Percentiles rank a stretch among this genome's conserved stretches.
Conservation (phyloP, 257 asterid genomes). For the Catharanthus roseus region DNA sequence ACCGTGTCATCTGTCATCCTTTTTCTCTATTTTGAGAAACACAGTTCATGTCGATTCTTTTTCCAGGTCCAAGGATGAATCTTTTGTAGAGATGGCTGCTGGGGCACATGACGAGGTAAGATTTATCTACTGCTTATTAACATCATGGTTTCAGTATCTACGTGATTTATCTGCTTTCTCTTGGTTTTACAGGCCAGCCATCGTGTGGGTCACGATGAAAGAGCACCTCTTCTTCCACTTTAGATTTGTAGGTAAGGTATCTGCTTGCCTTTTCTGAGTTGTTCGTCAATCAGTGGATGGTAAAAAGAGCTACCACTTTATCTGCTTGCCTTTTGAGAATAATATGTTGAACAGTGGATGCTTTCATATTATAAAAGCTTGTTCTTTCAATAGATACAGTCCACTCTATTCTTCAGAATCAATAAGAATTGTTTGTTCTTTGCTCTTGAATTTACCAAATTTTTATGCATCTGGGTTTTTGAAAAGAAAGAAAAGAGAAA, state of each 20-base stretch:
- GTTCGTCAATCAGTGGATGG: not conserved
- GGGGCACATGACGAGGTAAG: conserved; percentile 88
- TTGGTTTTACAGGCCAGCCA: conserved; percentile 60
- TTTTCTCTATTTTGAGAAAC: not conserved
- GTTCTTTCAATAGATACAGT: not conserved
- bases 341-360: too few species aligned
- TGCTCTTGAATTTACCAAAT: not conserved
- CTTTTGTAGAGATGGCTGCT: conserved; percentile 80
- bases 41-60: conserved; percentile 10
- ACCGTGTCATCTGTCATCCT: not conserved
- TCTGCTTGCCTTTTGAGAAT: too few species aligned
- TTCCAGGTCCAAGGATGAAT: conserved; percentile 65
- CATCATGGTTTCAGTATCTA: not conserved
- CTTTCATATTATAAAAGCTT: not conserved
- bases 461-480: not conserved
- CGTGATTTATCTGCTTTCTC: not conserved
- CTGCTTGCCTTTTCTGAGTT: not conserved
- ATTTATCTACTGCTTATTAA: conserved; percentile 12
- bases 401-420: not conserved
- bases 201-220: conserved; percentile 59
- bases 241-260: conserved; percentile 17
- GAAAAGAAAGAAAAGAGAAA: not conserved
- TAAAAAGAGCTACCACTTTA: not conserved
- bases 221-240: conserved; percentile 72
- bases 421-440: not conserved